These are phyloP conservation scores for Xerocomus amazonicus DNA, from an alignment of 1,284 basidiomycete species.

Conservation along the genomic window DNA sequence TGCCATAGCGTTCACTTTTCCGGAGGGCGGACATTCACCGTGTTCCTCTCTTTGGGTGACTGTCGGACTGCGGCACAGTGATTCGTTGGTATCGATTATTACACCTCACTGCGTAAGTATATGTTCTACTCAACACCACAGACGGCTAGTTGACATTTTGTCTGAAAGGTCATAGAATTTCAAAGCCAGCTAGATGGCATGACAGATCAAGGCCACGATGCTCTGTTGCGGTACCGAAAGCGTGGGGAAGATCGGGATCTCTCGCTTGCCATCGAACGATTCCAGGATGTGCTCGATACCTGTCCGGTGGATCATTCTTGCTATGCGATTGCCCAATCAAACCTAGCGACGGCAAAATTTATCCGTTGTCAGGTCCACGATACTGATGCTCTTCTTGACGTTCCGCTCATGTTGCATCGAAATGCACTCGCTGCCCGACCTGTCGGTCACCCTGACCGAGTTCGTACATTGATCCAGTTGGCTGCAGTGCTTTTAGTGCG, in stretches of 20 bases:
- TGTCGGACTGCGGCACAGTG: no score
- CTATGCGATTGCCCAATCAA: not conserved
- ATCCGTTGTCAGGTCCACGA: not conserved
- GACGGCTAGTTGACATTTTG: no score
- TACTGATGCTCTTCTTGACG: not conserved
- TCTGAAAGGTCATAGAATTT: not conserved
- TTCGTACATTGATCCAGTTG: constrained; percentile 7
- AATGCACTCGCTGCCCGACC: constrained; percentile 4
- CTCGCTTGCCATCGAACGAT: not conserved
- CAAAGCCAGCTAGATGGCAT: not conserved
- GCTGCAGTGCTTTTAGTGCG: constrained; percentile 4
- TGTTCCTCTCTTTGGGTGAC: no score
- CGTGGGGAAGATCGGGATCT: no score
- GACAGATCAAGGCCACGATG: no score
- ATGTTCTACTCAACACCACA: no score
- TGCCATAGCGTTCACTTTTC: not conserved
- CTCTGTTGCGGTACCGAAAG: no score
- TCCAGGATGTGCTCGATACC: not conserved
- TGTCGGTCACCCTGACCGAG: constrained; percentile 5
- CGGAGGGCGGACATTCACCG: no score
- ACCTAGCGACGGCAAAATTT: not conserved
- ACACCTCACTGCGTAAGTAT: no score
- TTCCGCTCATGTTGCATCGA: constrained; percentile 6
- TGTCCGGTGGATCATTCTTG: not conserved
- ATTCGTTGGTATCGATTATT: no score